phyloP scores from a whole-genome alignment of 2,329 filamentous ascomycete genomes.

The Parascedosporium putredinis region DNA sequence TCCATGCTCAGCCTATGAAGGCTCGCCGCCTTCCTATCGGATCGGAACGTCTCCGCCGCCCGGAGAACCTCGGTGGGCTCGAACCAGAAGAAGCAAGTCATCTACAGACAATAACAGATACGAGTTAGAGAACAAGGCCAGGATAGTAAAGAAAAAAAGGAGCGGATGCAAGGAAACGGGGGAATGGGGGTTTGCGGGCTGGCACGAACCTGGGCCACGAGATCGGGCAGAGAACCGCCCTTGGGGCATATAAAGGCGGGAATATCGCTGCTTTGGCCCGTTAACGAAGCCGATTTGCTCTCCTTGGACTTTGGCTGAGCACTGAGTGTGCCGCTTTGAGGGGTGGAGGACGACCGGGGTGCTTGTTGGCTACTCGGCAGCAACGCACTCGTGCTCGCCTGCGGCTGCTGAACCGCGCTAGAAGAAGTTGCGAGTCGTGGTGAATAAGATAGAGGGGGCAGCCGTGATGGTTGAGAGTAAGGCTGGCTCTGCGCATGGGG shows the following conservation, averaged over 20 bases:
- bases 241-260: constrained; percentile 10
- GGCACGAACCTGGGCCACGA: constrained; percentile 4
- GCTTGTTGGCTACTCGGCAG: not conserved
- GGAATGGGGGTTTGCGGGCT: not conserved
- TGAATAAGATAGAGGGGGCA: constrained; percentile 13
- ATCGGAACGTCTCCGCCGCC: constrained; percentile 54
- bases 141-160: constrained; percentile 6
- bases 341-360: constrained; percentile 19
- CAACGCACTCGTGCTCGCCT: not conserved
- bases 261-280: constrained; percentile 7
- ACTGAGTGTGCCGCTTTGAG: constrained; percentile 15
- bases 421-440: not conserved
- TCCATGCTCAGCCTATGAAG: constrained; percentile 53
- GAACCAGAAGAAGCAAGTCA: constrained; percentile 97
- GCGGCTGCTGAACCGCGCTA: not conserved
- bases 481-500: too few relatives aligned
- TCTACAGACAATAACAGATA: constrained; percentile 37
- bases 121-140: not conserved
- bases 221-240: constrained; percentile 1
- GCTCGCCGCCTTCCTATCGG: constrained; percentile 23
- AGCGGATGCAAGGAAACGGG: not conserved
- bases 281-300: constrained; percentile 12
- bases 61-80: constrained; percentile 74
- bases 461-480: constrained; percentile 1
- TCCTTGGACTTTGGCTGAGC: not conserved